Base-by-base conservation (phyloP, 2,329 filamentous ascomycete genomes). In the Penicillium psychrosexuale region DNA sequence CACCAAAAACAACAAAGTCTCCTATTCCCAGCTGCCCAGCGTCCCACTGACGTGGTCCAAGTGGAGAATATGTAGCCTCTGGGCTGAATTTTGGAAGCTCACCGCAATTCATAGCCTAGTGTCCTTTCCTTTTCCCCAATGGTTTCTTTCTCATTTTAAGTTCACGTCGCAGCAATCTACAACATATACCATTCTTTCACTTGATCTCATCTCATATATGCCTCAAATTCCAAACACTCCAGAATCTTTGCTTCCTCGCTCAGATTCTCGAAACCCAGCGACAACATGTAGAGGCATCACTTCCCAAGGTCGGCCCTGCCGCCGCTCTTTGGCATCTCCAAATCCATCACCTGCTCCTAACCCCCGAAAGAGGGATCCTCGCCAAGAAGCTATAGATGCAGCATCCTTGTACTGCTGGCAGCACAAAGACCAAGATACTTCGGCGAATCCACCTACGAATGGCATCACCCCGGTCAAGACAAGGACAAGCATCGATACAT, bases 211-310 rank as follows among this genome's bases (percentile, higher is more conserved):
- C 22, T 36, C 34, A n/a, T 36, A 42, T 30, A 89, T 89, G 86
- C 82, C 86, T 56, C 85, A 86, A 72, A 82, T 86, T 60, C 76
- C 82, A 51, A 82, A 86, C 69, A 96, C 91, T 0, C 92, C 93
- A 61, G 92, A 97, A 77, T 87, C 89, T 19, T 77, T 88, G 28
- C 78, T 97, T 55, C 82, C 82, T 54, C 88, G 92, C 55, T 85
- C 86, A 66, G 92, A 97, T 78, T 96, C 91, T 48, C 90, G 89
- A 70, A 87, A 96, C 62, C 87, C 91, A 2, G 80, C 83, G 1
- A 88, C 86, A 12, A 97, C 92, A 70, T 99, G 94, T 75, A 86
- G 87, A 75, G 94, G 94, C 55, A 84, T 97, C 60, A 97, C 91
- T 4, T 81, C 85, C 28, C 84, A 81, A 63, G 94, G 94, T n/a